These are phyloP conservation scores for Colletotrichum theobromicola DNA, from an alignment of 2,329 filamentous ascomycete genomes.

Conservation along the genomic window DNA sequence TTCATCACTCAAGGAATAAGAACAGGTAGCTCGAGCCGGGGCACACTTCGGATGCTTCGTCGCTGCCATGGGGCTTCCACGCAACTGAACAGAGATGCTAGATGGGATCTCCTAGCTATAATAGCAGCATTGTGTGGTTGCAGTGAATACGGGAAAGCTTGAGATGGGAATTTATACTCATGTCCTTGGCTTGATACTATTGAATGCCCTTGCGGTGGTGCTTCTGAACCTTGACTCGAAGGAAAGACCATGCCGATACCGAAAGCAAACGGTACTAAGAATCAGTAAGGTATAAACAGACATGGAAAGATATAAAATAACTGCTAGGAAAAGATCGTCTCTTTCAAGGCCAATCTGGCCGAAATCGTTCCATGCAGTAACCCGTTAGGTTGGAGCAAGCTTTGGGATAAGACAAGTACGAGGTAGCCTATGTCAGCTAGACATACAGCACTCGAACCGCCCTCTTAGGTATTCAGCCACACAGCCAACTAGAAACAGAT, in stretches of 20 bases:
- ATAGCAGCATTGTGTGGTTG: no score
- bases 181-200: neutral
- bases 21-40: no score
- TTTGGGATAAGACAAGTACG: neutral
- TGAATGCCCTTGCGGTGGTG: fast-evolving
- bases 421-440: neutral
- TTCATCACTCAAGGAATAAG: no score
- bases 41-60: no score
- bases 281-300: neutral
- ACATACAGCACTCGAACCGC: neutral
- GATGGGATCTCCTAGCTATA: no score
- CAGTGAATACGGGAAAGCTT: no score
- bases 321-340: fast-evolving
- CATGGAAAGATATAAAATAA: neutral
- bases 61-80: no score
- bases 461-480: neutral
- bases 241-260: neutral
- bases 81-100: no score
- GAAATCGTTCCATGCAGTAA: neutral
- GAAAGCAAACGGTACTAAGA: neutral
- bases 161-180: fast-evolving
- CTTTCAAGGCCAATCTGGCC: neutral
- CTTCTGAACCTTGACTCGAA: neutral
- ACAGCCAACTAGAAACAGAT: neutral
- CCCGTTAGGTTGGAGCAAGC: neutral